phyloP scores from a whole-genome alignment of 306 rosid genomes.

The Mimosa bimucronata region DNA sequence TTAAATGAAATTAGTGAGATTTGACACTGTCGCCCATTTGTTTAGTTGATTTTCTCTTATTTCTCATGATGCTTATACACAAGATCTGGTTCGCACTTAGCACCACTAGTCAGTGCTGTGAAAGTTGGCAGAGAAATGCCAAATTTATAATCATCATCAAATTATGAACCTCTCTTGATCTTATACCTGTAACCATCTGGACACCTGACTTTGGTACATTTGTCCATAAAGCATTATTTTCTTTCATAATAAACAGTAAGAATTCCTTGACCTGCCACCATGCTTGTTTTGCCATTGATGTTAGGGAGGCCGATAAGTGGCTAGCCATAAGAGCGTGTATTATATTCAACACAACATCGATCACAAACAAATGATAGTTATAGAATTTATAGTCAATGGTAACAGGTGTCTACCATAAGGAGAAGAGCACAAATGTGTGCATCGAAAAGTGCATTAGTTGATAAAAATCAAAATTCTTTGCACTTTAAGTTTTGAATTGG shows the following conservation, averaged over 20 bases:
- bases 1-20: slow-evolving; percentile 22
- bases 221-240: not conserved
- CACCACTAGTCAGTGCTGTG: not conserved
- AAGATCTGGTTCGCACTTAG: not conserved
- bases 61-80: not conserved
- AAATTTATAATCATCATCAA: not conserved
- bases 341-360: no score
- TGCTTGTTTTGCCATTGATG: no score
- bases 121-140: not conserved
- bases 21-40: slow-evolving; percentile 58
- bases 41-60: not conserved
- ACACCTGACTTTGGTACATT: not conserved
- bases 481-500: no score
- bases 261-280: no score
- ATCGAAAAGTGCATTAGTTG: no score
- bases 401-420: no score
- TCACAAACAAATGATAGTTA: no score
- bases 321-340: no score
- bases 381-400: no score
- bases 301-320: no score
- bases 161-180: not conserved
- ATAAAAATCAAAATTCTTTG: no score
- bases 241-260: not conserved
- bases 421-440: no score
- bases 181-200: not conserved